Evolutionary conservation across 2,329 filamentous ascomycete species (phyloP), one percentile per base, ranked within the genome.

Genomic region (Didymella pomorum): DNA sequence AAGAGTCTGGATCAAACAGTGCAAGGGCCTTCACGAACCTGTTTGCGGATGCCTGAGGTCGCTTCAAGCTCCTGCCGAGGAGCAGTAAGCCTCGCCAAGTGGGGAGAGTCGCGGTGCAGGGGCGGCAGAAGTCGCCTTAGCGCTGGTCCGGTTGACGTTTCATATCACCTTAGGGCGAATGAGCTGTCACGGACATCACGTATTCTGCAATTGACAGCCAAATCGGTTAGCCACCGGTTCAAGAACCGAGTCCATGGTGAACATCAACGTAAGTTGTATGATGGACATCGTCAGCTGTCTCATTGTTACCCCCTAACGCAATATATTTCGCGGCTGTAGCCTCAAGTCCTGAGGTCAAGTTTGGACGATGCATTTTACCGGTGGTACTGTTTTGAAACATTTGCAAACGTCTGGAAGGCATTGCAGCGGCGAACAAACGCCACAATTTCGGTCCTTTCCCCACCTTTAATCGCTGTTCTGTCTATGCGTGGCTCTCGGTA

Each of bases 21-120:
- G 39, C 11, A 14, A 25, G 21, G 39, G 20, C 20, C 39, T 42
- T 42, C 20, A 26, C 26, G 18, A 20, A 29, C 26, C n/a, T 39
- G 18, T n/a, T 46, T 9, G 14, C 20, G 44, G 11, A 21, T 35
- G 44, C 28, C 18, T 28, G 29, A 31, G 20, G 45, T 44, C 23
- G 11, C n/a, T 42, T 43, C 21, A 57, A 57, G 54, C 54, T 42
- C 43, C 18, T 23, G 54, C 48, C 54, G 33, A 57, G 54, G 20
- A 31, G 2, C 7, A 20, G 47, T 20, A 57, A 52, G 54, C 54
- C 37, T 47, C 28, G 54, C 48, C 54, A 57, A 57, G 54, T 37
- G 26, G 25, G 16, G 16, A 25, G 41, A 41, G 18, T 25, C 25
- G 42, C 21, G 42, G 54, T 29, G 39, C 21, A 54, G 28, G 16